Conservation (phyloP, 2,329 filamentous ascomycete species). For the Monilinia fructicola region DNA sequence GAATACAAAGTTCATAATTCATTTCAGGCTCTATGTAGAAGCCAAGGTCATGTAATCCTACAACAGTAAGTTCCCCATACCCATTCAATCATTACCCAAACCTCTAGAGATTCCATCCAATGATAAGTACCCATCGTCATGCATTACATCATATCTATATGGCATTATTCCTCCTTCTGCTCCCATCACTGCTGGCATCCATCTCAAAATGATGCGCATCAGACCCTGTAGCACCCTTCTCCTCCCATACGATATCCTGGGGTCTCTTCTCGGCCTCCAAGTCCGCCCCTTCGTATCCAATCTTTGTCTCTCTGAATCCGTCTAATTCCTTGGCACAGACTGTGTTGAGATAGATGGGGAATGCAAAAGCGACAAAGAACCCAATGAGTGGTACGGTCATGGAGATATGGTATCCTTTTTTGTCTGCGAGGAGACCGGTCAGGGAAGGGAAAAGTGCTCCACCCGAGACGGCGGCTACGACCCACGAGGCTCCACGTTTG, state of each 20-base stretch:
- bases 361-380: slow-evolving; percentile 41
- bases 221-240: slow-evolving; percentile 2
- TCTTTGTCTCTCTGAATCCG: slow-evolving; percentile 42
- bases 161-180: not conserved
- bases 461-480: slow-evolving; percentile 52
- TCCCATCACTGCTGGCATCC: not conserved
- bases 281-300: slow-evolving; percentile 37
- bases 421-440: slow-evolving; percentile 25
- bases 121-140: too few species aligned
- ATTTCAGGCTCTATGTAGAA: too few species aligned
- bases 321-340: slow-evolving; percentile 41
- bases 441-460: slow-evolving; percentile 36
- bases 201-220: slow-evolving; percentile 7
- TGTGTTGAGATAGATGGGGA: slow-evolving; percentile 41
- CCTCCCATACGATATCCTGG: slow-evolving; percentile 4
- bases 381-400: slow-evolving; percentile 41
- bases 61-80: too few species aligned
- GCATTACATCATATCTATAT: too few species aligned
- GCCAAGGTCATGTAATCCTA: too few species aligned
- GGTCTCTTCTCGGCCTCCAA: not conserved
- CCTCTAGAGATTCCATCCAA: too few species aligned
- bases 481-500: slow-evolving; percentile 75
- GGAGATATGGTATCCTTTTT: slow-evolving; percentile 24
- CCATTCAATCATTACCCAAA: too few species aligned
- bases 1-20: too few species aligned